Evolutionary conservation across 345 rosid genomes (phyloP).

Genomic region (Hypericum androsaemum): DNA sequence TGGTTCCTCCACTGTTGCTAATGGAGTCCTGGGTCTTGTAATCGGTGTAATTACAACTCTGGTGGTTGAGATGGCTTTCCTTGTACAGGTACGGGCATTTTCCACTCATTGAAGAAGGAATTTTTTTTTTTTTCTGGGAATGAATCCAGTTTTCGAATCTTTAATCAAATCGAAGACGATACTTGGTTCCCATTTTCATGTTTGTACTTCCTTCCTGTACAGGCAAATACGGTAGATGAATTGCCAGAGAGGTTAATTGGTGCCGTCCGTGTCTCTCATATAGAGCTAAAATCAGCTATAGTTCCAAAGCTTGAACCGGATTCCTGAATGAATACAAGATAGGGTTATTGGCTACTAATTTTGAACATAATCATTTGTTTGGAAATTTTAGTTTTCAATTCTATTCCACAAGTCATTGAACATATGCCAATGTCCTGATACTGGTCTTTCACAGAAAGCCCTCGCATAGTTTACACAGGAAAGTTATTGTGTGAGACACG

Average conservation of each 20-base stretch:
- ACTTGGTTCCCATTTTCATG: background rate
- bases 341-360: background rate
- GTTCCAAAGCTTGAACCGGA: conserved; percentile 60
- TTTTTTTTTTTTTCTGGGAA: no score
- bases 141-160: background rate
- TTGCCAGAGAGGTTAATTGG: conserved; percentile 86
- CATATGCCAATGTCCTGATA: no score
- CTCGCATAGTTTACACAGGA: no score
- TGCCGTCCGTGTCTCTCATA: conserved; percentile 84
- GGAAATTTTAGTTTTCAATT: background rate
- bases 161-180: conserved; percentile 1
- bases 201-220: conserved; percentile 1
- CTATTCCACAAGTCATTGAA: no score
- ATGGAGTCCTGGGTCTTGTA: conserved; percentile 97
- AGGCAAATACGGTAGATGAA: conserved; percentile 85
- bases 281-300: conserved; percentile 83
- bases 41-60: conserved; percentile 81
- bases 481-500: no score
- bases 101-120: no score
- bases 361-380: background rate
- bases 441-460: no score
- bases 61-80: conserved; percentile 99
- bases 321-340: background rate
- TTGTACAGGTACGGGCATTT: conserved; percentile 62
- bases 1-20: conserved; percentile 97